A percentile compares a stretch with the other conserved stretches of the same genome.
These are phyloP conservation scores for Gracilaria vermiculophylla DNA, from an alignment of 23 red algal genomes.

Conservation along the genomic window DNA sequence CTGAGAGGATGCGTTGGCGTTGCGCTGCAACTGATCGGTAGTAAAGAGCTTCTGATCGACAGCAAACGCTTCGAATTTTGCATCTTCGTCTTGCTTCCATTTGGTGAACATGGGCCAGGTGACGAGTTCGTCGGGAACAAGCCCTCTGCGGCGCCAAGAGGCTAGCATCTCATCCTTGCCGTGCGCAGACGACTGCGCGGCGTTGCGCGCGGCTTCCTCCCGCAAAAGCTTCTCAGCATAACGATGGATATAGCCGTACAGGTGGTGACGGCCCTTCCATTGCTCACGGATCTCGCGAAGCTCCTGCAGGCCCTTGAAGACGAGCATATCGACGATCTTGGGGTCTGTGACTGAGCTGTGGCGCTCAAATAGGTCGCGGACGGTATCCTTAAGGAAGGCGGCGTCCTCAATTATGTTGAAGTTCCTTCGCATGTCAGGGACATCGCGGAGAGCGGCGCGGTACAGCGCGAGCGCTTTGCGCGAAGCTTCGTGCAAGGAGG, in stretches of 20 bases:
- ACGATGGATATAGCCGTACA: constrained; percentile 63
- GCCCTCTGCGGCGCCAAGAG: constrained; percentile 36
- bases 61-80: constrained; percentile 75
- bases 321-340: constrained; percentile 87
- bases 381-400: constrained; percentile 25
- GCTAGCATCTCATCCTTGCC: constrained; percentile 27
- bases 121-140: constrained; percentile 56
- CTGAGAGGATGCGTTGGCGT: constrained; percentile 9
- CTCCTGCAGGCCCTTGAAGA: constrained; percentile 91
- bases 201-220: constrained; percentile 20
- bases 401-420: constrained; percentile 76
- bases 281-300: constrained; percentile 85
- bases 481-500: constrained; percentile 59
- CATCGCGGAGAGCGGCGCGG: constrained; percentile 61
- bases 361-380: constrained; percentile 77
- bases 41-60: constrained; percentile 64
- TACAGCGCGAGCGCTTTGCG: constrained; percentile 57
- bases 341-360: constrained; percentile 67
- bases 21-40: constrained; percentile 20
- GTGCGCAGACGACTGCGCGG: neutral
- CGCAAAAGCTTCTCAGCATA: constrained; percentile 56
- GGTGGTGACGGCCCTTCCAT: constrained; percentile 94
- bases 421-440: constrained; percentile 80
- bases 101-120: constrained; percentile 67
- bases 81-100: constrained; percentile 83